Evolutionary conservation across 192 early-diverging fungal species (phyloP).

Genomic region (Funneliformis mosseae): DNA sequence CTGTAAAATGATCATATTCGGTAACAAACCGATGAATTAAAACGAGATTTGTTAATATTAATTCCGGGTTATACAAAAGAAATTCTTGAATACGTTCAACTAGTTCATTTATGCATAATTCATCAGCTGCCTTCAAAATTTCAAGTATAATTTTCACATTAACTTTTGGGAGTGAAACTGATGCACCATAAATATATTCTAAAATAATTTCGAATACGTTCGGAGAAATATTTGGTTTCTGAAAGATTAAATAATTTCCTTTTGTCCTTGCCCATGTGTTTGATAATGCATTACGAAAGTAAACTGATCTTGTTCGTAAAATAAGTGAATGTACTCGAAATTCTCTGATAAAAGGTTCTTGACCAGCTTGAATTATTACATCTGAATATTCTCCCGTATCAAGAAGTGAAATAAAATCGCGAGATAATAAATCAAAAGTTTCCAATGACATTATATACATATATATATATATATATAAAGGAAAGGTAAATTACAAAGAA

Average conservation of each 20-base stretch:
- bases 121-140: background rate
- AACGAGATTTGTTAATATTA: background rate
- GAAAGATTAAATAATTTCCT: background rate
- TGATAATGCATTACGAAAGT: conserved; percentile 4
- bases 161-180: background rate
- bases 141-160: background rate
- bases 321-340: conserved; percentile 13
- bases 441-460: background rate
- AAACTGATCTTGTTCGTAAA: background rate
- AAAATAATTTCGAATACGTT: background rate
- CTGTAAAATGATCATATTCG: background rate
- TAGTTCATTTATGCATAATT: background rate
- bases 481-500: background rate
- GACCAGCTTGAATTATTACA: conserved; percentile 2
- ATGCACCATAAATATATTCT: background rate
- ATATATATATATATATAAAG: too few relatives aligned
- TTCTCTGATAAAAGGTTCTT: background rate
- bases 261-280: background rate
- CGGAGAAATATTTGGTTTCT: background rate
- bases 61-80: background rate
- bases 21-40: background rate
- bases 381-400: background rate
- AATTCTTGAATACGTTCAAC: background rate
- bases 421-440: background rate
- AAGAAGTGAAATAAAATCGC: background rate